Conservation (phyloP, 495 filamentous ascomycete species). For the Trichodelitschia bisporula region DNA sequence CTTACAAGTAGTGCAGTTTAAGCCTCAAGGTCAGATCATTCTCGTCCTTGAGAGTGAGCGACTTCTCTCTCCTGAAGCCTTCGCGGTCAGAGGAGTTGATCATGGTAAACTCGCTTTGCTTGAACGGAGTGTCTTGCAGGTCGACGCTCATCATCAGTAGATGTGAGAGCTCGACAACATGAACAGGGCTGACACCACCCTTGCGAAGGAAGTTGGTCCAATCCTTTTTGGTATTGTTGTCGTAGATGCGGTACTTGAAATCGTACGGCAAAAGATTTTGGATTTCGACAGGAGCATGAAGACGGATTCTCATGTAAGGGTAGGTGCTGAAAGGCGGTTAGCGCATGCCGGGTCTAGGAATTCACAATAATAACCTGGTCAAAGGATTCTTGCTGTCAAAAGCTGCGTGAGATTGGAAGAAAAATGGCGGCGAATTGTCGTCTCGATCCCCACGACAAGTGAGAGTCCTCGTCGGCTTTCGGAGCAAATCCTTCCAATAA, state of each 20-base stretch:
- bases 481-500: slow-evolving; percentile 79
- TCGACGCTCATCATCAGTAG: slow-evolving; percentile 77
- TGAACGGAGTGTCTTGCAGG: slow-evolving; percentile 88
- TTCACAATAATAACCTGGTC: slow-evolving; percentile 19
- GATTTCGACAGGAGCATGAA: slow-evolving; percentile 77
- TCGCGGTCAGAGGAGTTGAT: slow-evolving; percentile 79
- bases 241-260: slow-evolving; percentile 97
- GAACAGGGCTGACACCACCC: slow-evolving; percentile 86
- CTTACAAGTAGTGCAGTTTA: slow-evolving; percentile 62
- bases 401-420: slow-evolving; percentile 77
- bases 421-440: slow-evolving; percentile 61
- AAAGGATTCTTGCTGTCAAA: slow-evolving; percentile 62
- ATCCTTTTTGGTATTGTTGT: slow-evolving; percentile 91
- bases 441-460: slow-evolving; percentile 65
- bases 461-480: slow-evolving; percentile 57
- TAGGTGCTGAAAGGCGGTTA: slow-evolving; percentile 40
- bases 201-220: slow-evolving; percentile 97
- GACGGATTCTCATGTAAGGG: slow-evolving; percentile 77
- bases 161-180: slow-evolving; percentile 89
- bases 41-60: slow-evolving; percentile 58
- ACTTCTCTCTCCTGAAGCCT: slow-evolving; percentile 65
- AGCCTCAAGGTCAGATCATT: slow-evolving; percentile 54
- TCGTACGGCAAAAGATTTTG: slow-evolving; percentile 91
- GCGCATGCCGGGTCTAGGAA: too few species aligned
- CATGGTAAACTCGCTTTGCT: slow-evolving; percentile 84